Base-by-base conservation (phyloP, 2,329 filamentous ascomycete genomes). In the Fusarium chlamydosporum region DNA sequence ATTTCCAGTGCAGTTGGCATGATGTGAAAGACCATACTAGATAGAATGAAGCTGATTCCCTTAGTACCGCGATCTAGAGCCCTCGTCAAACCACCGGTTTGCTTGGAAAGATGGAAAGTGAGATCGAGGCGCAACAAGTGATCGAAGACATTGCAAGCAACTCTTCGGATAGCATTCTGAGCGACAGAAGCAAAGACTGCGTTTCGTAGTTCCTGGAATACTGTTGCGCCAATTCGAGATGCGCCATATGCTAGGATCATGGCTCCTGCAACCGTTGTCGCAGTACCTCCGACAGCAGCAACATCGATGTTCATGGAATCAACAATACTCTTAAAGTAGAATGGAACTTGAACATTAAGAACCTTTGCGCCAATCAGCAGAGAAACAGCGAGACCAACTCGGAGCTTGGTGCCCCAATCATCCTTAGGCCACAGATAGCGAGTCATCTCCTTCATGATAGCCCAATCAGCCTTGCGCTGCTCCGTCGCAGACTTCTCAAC, bases 261-360 rank as follows among this genome's bases (percentile, higher is more conserved):
- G 60, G 92, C 91, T 6, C 96, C 95, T 12, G 94, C 96, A 9
- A 97, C 91, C 0, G 93, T 94, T 53, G 91, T 92, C 29, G 93
- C 94, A 0, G 94, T 97, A 9, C 94, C 94, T n/a, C 94, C 95
- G 7, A 92, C 82, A 16, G 91, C 86, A n/a, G 88, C 87, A 77
- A 97, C 90, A 79, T 99, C 96, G 72, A 99, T 88, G 78, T 99
- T 99, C 93, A 99, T 97, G 20, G 93, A 90, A 79, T 99, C 96
- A 41, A 99, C 93, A 69, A 99, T 98, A 79, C 84, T 94, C 84
- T 98, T 98, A 84, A 99, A 99, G 84, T 97, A 99, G 78, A 99
- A 99, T 0, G 96, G 96, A 46, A 99, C 93, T 82, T 99, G 94
- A 16, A 99, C 96, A 79, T 98, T 99, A 75, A 99, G 84, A 48